Base-by-base conservation (phyloP, 1,284 basidiomycete genomes). In the Crucibulum cyathiforme region DNA sequence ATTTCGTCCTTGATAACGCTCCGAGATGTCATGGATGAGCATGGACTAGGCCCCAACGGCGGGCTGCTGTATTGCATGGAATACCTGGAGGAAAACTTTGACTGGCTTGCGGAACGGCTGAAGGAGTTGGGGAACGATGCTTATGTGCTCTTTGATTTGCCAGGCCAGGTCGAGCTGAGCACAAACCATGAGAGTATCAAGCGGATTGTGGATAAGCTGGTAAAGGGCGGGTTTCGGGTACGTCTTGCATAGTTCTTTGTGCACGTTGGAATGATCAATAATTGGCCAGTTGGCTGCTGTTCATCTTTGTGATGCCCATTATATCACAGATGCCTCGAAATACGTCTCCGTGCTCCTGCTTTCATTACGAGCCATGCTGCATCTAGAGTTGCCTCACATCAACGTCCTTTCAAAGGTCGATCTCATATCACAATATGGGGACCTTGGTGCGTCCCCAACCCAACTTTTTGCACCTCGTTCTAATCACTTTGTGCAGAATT, bases 391-490 rank as follows among this genome's bases (percentile, higher is more conserved):
- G 34, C 98, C 98, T 0, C 98, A 98, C 74, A 83, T 99, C 77
- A 99, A 99, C 71, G 97, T 99, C 1, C 83, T 99, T 13, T 96
- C 94, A 37, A 99, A 99, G 77, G 86, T 99, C 56, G 98, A 99
- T 77, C 80, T 98, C 24, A 82, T 99, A 15, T 81, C 86, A 13
- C 86, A 91, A 64, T 96, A 96, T 66, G 96, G 95, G 15, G 92
- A 97, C 61, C 84, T 98, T 49, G 93, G 95, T 95, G 68, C 68
- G 80, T 74, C 34, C 9, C 54, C 17, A 37, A 43, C 17, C 48
- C 61, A 53, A 60, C 54, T 48, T 65, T 57, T 46, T 36, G n/a
- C 47, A 43, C 45, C 47, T 46, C 39, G 49, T 46, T 41, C 51
- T 59, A 51, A 54, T 67, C 35, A 66, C 57, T 54, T 58, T 52